These are phyloP conservation scores for Pleurotus tuoliensis DNA, from an alignment of 768 basidiomycete genomes.

Conservation along the genomic window DNA sequence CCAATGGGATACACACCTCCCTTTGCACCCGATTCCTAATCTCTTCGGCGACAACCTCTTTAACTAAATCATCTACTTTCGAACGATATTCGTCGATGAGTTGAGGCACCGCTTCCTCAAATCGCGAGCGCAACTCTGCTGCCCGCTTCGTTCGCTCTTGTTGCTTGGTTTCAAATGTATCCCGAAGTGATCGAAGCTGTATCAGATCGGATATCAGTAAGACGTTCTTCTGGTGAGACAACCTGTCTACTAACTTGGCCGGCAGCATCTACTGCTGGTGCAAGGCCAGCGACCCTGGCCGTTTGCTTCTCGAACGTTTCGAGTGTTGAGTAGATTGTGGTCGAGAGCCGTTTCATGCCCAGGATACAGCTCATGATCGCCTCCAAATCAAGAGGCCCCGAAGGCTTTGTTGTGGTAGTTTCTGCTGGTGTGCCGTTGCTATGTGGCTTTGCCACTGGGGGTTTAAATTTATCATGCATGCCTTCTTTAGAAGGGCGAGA, in stretches of 20 bases:
- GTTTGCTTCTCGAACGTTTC: slow-evolving; percentile 44
- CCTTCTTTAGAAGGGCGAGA: background rate
- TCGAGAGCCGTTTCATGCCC: background rate
- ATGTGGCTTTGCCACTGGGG: too few species aligned
- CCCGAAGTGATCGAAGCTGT: slow-evolving; percentile 38
- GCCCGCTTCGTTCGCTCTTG: slow-evolving; percentile 34
- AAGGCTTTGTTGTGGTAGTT: too few species aligned
- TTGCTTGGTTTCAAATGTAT: slow-evolving; percentile 35
- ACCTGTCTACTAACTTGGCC: slow-evolving; percentile 35
- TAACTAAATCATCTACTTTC: slow-evolving; percentile 30
- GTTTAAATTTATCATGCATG: too few species aligned
- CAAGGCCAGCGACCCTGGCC: slow-evolving; percentile 36
- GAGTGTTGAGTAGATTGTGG: slow-evolving; percentile 36
- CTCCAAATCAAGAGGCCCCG: background rate
- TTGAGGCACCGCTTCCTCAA: slow-evolving; percentile 38
- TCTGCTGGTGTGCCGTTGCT: too few species aligned
- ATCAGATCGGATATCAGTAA: slow-evolving; percentile 10
- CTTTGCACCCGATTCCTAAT: slow-evolving; percentile 38
- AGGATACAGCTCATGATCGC: slow-evolving; percentile 1
- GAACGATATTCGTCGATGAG: slow-evolving; percentile 34
- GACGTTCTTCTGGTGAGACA: background rate
- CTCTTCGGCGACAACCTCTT: slow-evolving; percentile 28
- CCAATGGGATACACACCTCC: slow-evolving; percentile 29
- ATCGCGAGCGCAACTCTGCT: slow-evolving; percentile 25
- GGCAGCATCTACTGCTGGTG: slow-evolving; percentile 39